Base-by-base conservation (phyloP, 1,139 yeast genomes). In the Kurtzmaniella quercitrusa region DNA sequence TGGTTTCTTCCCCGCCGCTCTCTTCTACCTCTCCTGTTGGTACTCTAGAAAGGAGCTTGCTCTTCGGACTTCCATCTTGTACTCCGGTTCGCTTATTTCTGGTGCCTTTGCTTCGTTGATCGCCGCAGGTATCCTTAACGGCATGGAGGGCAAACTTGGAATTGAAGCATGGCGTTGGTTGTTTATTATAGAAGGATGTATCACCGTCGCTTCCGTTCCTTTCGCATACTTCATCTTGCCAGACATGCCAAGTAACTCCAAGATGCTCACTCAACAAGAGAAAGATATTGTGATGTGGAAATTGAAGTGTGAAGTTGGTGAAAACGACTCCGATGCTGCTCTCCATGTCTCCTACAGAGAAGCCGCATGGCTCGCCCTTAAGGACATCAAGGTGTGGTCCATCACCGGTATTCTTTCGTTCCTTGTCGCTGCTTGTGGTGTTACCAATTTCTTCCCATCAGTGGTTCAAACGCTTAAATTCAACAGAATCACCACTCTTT, bases 41-140 rank as follows among this genome's bases (percentile, higher is more conserved):
- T 77, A 77, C 51, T 68, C 68, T 38, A 65, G 73, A 48, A 68
- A 68, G 44, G 77, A 75, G 46, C 63, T 75, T 47, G 66, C 81
- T 8, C 62, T 75, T 37, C 68, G 89, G 56, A 74, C 77, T 55
- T 77, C 87, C 12, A 65, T 81, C 45, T 69, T 82, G 51, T 79
- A 76, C 55, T 70, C 84, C 38, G 84, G 88, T 41, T 80, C 88
- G 12, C 76, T 84, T 53, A 70, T 85, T 47, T 85, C 91, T 21
- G 90, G 93, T 58, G 95, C 91, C 3, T 85, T 86, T 62, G 85
- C 89, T 45, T 94, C 95, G 46, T 78, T 88, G 42, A 75, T 87
- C 49, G 73, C 73, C 25, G 74, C 70, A 23, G 72, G 72, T 39
- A 70, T 70, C 43, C 60, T 70, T 39, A 58, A 70, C 43, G 67